A percentile compares a stretch with the other conserved stretches of the same genome.
Conservation (phyloP, 441 rosid genomes). For the Gossypium aridum region DNA sequence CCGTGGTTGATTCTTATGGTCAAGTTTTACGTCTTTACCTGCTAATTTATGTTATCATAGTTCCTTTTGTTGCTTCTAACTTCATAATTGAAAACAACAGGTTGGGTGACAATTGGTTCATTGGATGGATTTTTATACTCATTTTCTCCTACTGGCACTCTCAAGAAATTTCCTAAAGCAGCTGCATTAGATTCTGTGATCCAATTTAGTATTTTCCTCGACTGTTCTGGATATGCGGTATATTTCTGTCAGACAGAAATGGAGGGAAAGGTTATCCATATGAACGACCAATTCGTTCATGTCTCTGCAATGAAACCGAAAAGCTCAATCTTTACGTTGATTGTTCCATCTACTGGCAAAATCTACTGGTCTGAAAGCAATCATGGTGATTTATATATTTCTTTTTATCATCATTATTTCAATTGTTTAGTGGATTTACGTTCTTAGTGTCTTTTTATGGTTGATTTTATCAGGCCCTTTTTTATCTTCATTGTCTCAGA, state of each 20-base stretch:
- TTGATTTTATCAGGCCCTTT: conserved; percentile 39
- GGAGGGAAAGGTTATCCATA: conserved; percentile 40
- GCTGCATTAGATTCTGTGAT: conserved; percentile 36
- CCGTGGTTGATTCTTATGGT: conserved; percentile 69
- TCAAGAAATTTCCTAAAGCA: conserved; percentile 41
- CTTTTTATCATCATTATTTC: not conserved
- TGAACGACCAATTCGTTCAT: conserved; percentile 29
- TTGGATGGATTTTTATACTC: conserved; percentile 76
- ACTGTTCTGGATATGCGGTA: conserved; percentile 72
- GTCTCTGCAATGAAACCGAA: conserved; percentile 59
- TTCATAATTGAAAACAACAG: conserved; percentile 24
- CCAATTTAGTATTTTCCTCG: conserved; percentile 54
- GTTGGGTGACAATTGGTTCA: conserved; percentile 79
- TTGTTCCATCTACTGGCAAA: conserved; percentile 65
- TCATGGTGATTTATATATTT: conserved; percentile 40
- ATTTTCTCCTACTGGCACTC: conserved; percentile 58
- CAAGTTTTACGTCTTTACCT: not conserved
- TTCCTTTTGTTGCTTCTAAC: not conserved
- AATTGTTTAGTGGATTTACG: not conserved
- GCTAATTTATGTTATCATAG: not conserved
- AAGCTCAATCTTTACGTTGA: conserved; percentile 47
- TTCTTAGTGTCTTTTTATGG: not conserved
- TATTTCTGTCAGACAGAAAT: conserved; percentile 65
- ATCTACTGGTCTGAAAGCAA: conserved; percentile 66
- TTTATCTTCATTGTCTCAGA: conserved; percentile 27